Conservation (phyloP, 2,329 filamentous ascomycete genomes). For the Fusarium incarnatum region DNA sequence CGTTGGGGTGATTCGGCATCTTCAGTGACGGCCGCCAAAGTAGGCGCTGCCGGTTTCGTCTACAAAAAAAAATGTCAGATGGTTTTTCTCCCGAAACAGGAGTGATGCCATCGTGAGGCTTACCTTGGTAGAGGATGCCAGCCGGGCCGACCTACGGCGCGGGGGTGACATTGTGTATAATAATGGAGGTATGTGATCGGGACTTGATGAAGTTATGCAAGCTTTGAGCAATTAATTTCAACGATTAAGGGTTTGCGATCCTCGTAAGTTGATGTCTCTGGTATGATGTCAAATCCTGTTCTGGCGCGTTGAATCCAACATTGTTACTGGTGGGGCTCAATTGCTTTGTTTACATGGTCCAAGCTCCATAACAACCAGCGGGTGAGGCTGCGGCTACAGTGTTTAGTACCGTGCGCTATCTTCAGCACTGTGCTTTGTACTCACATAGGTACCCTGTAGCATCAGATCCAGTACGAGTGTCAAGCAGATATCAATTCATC, state of each 20-base stretch:
- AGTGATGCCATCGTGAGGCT: constrained; percentile 31
- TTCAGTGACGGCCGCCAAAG: constrained; percentile 59
- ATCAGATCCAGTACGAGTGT: not conserved
- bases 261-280: constrained; percentile 41
- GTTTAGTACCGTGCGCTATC: accelerated
- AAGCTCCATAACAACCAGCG: constrained; percentile 44
- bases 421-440: not conserved
- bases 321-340: constrained; percentile 38
- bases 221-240: constrained; percentile 37
- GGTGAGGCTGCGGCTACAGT: constrained; percentile 29
- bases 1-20: constrained; percentile 54
- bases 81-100: constrained; percentile 6
- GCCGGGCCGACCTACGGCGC: constrained; percentile 59
- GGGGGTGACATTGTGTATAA: constrained; percentile 54
- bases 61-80: constrained; percentile 35
- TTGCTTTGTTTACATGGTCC: constrained; percentile 48
- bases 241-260: constrained; percentile 42
- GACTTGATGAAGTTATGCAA: constrained; percentile 25
- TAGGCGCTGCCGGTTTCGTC: constrained; percentile 49
- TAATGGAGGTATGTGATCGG: constrained; percentile 23
- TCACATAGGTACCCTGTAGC: constrained; percentile 16
- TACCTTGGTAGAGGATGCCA: constrained; percentile 56
- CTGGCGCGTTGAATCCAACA: constrained; percentile 40
- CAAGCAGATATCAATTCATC: not conserved
- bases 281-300: constrained; percentile 48